Conservation (phyloP, 2,329 filamentous ascomycete species). For the Colletotrichum sp. region DNA sequence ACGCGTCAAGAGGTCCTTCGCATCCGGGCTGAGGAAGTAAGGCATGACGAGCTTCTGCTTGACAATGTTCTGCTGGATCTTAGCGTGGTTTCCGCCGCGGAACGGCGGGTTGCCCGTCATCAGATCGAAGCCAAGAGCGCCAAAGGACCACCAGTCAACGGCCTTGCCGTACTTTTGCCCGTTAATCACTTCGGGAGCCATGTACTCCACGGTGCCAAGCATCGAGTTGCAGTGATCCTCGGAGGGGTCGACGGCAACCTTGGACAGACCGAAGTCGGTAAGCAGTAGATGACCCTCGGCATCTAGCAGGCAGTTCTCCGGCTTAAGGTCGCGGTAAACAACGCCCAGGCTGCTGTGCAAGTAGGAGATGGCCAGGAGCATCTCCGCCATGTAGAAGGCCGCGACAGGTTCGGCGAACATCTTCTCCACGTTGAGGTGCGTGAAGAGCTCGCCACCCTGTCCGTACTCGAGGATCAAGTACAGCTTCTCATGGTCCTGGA, state of each 20-base stretch:
- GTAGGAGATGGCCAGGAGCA: slow-evolving; percentile 92
- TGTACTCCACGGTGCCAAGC: slow-evolving; percentile 96
- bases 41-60: slow-evolving; percentile 89
- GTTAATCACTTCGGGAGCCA: slow-evolving; percentile 93
- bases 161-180: slow-evolving; percentile 90
- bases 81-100: slow-evolving; percentile 86
- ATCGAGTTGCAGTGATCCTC: slow-evolving; percentile 81
- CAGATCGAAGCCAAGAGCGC: slow-evolving; percentile 88
- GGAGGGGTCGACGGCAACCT: slow-evolving; percentile 75
- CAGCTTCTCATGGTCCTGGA: slow-evolving; percentile 96
- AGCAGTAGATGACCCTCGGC: slow-evolving; percentile 89
- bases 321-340: slow-evolving; percentile 96
- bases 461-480: slow-evolving; percentile 98
- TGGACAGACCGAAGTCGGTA: slow-evolving; percentile 96
- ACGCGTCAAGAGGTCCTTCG: slow-evolving; percentile 90
- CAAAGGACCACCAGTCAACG: slow-evolving; percentile 99
- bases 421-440: slow-evolving; percentile 89
- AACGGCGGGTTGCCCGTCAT: slow-evolving; percentile 94
- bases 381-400: slow-evolving; percentile 98
- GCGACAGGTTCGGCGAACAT: slow-evolving; percentile 93
- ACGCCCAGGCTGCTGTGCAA: slow-evolving; percentile 91
- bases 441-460: slow-evolving; percentile 94
- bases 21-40: slow-evolving; percentile 89
- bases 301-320: slow-evolving; percentile 95
- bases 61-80: slow-evolving; percentile 94